Evolutionary conservation across 768 basidiomycete genomes (phyloP).

Genomic region (Rhodotorula paludigena): DNA sequence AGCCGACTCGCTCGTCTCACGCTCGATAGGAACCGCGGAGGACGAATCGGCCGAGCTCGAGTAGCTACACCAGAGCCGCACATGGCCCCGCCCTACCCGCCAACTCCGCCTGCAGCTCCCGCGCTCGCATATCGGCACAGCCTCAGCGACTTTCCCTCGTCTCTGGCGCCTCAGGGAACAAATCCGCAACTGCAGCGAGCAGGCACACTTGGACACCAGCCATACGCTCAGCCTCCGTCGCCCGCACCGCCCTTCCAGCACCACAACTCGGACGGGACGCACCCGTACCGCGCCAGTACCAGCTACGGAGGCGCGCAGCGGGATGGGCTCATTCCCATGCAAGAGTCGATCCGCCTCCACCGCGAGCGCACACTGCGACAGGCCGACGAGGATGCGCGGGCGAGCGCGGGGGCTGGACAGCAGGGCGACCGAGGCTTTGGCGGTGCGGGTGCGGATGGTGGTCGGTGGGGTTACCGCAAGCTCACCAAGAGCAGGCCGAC

Average conservation of each 20-base stretch:
- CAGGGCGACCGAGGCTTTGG: too few species aligned
- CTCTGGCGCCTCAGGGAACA: too few species aligned
- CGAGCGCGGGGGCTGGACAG: too few species aligned
- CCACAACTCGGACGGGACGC: conserved; percentile 2
- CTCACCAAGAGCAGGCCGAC: too few species aligned
- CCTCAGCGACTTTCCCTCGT: background rate
- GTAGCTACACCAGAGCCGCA: too few species aligned
- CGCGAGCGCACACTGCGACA: background rate
- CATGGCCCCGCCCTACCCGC: background rate
- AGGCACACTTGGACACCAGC: background rate
- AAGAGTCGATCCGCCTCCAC: background rate
- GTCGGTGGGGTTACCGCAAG: too few species aligned
- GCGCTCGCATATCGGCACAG: background rate
- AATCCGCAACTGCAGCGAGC: background rate
- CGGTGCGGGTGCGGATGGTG: too few species aligned
- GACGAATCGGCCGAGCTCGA: background rate
- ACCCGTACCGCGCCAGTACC: background rate
- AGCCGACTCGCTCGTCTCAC: too few species aligned
- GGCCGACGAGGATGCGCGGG: too few species aligned
- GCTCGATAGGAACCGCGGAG: too few species aligned
- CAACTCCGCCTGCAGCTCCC: background rate
- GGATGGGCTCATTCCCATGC: background rate
- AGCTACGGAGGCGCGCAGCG: too few species aligned
- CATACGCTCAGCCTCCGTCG: background rate
- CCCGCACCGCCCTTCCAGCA: background rate